Percentiles rank a stretch among this genome's conserved stretches.
These are phyloP conservation scores for Dendrobium officinale DNA, from an alignment of 106 monocot genomes.

Conservation along the genomic window DNA sequence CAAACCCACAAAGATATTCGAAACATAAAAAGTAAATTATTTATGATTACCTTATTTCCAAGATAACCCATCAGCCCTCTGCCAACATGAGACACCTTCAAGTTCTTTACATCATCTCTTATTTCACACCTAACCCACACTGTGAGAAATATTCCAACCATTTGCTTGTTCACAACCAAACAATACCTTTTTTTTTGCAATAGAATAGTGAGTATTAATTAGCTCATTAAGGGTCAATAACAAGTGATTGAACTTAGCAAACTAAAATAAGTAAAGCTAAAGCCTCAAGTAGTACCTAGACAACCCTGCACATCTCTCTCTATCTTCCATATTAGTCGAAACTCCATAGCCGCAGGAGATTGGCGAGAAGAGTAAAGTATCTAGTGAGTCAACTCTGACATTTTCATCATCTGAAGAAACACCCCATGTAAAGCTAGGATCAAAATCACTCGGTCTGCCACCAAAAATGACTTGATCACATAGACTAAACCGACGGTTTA, in stretches of 20 bases:
- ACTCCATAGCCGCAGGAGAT: conserved; percentile 31
- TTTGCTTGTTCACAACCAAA: conserved; percentile 79
- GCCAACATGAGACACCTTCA: conserved; percentile 78
- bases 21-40: not conserved
- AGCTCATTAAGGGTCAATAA: not conserved
- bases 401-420: conserved; percentile 51
- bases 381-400: conserved; percentile 22
- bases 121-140: conserved; percentile 63
- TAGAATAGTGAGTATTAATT: not conserved
- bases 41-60: conserved; percentile 55
- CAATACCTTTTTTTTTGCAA: conserved; percentile 32
- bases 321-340: conserved; percentile 26
- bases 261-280: not conserved
- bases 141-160: conserved; percentile 79
- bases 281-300: conserved; percentile 26
- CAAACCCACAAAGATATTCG: not conserved
- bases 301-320: conserved; percentile 24
- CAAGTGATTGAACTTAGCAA: not conserved
- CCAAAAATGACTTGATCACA: conserved; percentile 42
- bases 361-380: conserved; percentile 29
- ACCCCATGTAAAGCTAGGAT: conserved; percentile 36
- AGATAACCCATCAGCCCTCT: conserved; percentile 82
- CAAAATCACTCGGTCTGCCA: conserved; percentile 47
- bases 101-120: conserved; percentile 58
- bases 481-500: conserved; percentile 55